Base-by-base conservation (phyloP, 2,329 filamentous ascomycete genomes). In the Penicillium sp. region DNA sequence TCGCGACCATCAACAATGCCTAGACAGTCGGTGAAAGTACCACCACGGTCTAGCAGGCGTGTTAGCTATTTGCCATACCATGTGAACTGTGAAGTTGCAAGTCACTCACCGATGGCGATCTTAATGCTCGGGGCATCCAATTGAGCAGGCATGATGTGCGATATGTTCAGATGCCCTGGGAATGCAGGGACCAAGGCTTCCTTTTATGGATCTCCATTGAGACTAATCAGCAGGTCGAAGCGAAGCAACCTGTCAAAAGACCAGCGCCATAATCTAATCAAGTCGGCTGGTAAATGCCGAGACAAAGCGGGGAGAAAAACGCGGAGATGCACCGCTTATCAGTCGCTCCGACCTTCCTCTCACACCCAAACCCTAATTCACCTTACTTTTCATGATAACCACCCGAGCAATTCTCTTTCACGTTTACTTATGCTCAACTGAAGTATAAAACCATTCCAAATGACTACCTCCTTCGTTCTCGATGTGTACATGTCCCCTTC, bases 21-120 rank as follows among this genome's bases (percentile, higher is more conserved):
- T 21, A 96, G 89, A 70, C 91, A 96, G 76, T 96, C 92, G 39
- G 92, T 96, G 72, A 96, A 96, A 29, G 92, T 96, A 57, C 92
- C 92, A 64, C 92, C 92, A 60, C 92, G 87, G 76, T 87, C 72
- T 64, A 66, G 40, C 36, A 53, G 52, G 15, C 3, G 7, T 21
- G 10, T 45, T 41, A 45, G 27, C 21, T 53, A 16, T 23, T 15
- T 41, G 19, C 8, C 25, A 13, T 16, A 8, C 8, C 19, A 23
- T 19, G 4, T 29, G 5, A 19, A 29, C 29, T 45, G 2, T 45
- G 10, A 19, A 6, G 1, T 31, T 29, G 16, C 25, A 29, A 10
- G 40, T 29, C 7, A 51, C 50, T 49, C 43, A 64, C 62, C 60
- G 46, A 67, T 66, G 34, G 64, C 63, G 40, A 63, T 62, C 44